Evolutionary conservation across 768 basidiomycete species (phyloP), one percentile per base, ranked within the genome.

Genomic region (Boletus coccyginus): DNA sequence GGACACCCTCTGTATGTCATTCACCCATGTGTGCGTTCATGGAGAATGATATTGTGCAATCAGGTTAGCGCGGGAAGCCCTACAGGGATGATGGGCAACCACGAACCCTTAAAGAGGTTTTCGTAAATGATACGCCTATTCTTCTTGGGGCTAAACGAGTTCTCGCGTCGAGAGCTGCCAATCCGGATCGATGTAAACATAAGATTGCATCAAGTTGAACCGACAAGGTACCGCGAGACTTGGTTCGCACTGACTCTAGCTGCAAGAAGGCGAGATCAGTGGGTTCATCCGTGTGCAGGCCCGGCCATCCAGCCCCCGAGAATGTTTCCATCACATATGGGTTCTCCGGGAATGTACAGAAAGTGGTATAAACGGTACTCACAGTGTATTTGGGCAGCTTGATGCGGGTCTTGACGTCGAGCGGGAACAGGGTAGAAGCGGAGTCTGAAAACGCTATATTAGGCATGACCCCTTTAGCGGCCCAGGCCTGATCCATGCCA

Each of bases 91-190:
- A n/a, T 12, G 3, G 32, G 17, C 1, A 33, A 40, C 16, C n/a
- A 33, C 87, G 63, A 63, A 94, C 94, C 94, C 80, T 97, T 97
- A 91, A 99, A 99, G 83, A 99, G 94, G 82, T 90, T 90, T 80
- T 99, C 95, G 82, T 97, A 99, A 83, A 99, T 98, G 74, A 83
- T 75, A 71, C 92, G 91, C 78, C 88, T 84, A 84, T 98, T 92
- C 76, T 88, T 72, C 83, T 99, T 99, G 70, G 92, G 72, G 73
- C 69, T 60, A 64, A 56, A 55, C 46, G 58, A 60, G 57, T 52
- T 55, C 47, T 57, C 56, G 60, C 59, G 67, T 69, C 63, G 70
- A 70, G 61, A 70, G 70, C 74, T 74, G 44, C 17, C 52, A 49
- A 29, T 27, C 33, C 21, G 32, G 14, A n/a, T 29, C 17, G 16